Percentiles rank a stretch among this genome's conserved stretches.
These are phyloP conservation scores for Blastocystis sp. DNA, from an alignment of 352 stramenopile species.

Conservation along the genomic window DNA sequence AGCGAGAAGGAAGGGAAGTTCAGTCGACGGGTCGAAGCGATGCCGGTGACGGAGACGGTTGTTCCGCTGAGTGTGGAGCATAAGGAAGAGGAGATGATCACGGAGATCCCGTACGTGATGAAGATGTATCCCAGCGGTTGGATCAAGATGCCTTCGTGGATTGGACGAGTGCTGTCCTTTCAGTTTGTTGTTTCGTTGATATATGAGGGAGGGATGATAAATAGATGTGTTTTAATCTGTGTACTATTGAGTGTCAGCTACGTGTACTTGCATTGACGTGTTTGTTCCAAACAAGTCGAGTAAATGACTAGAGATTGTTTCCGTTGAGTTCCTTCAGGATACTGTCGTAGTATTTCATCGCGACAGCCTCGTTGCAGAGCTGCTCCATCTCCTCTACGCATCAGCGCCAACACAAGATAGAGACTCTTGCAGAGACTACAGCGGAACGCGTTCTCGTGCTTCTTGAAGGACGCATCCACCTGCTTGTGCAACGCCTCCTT, in stretches of 20 bases:
- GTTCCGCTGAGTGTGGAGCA: too few species aligned
- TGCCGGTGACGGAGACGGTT: too few species aligned
- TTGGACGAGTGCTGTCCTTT: background rate
- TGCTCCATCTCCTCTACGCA: background rate
- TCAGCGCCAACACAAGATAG: background rate
- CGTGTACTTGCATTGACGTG: background rate
- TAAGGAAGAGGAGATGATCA: too few species aligned
- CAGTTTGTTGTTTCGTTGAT: background rate
- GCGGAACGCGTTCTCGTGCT: constrained; percentile 41
- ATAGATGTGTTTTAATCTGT: background rate
- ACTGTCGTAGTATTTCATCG: constrained; percentile 53
- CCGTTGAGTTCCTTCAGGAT: constrained; percentile 7
- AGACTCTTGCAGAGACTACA: constrained; percentile 39
- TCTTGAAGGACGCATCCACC: constrained; percentile 14
- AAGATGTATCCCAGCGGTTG: background rate
- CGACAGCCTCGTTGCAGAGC: constrained; percentile 28
- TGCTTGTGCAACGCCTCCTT: background rate
- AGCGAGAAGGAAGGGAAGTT: too few species aligned
- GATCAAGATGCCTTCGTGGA: too few species aligned
- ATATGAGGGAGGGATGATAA: background rate
- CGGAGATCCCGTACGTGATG: too few species aligned
- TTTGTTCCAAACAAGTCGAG: constrained; percentile 2
- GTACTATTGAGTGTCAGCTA: background rate
- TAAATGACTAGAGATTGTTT: background rate
- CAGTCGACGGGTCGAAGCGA: too few species aligned